phyloP scores from a whole-genome alignment of 108 stramenopile genomes.

The Discostella pseudostelligera region DNA sequence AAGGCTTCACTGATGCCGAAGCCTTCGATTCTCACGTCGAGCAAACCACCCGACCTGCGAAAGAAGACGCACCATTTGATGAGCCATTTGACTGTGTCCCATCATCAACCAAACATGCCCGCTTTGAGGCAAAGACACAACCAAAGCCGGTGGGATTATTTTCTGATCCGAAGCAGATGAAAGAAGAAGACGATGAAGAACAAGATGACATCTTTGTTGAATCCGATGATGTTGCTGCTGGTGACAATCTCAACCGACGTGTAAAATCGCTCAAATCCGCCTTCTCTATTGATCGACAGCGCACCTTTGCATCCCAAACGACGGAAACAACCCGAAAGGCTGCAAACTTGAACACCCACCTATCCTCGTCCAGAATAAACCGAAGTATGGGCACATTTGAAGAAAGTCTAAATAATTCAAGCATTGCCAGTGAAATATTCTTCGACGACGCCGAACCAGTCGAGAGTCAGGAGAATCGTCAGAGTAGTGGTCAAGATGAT shows the following conservation, averaged over 20 bases:
- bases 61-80: constrained; percentile 48
- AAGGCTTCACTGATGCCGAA: constrained; percentile 2
- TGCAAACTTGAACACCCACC: constrained; percentile 7
- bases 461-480: too few species aligned
- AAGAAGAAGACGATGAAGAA: constrained; percentile 1
- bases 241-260: constrained; percentile 1
- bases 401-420: constrained; percentile 13
- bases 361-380: background rate
- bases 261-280: constrained; percentile 23
- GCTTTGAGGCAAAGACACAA: background rate
- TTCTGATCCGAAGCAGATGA: background rate
- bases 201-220: constrained; percentile 10
- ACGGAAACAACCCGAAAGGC: constrained; percentile 40
- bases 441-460: background rate
- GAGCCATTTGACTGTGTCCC: constrained; percentile 17
- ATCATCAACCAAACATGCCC: constrained; percentile 7
- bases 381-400: constrained; percentile 14
- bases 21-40: background rate
- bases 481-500: too few species aligned
- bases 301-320: constrained; percentile 33
- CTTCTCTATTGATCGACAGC: constrained; percentile 17
- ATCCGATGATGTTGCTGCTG: background rate
- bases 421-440: constrained; percentile 5
- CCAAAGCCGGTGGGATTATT: background rate
- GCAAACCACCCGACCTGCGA: background rate